Percentiles rank a stretch among this genome's conserved stretches.
These are phyloP conservation scores for Claviceps capensis DNA, from an alignment of 2,329 filamentous ascomycete genomes.

Conservation along the genomic window DNA sequence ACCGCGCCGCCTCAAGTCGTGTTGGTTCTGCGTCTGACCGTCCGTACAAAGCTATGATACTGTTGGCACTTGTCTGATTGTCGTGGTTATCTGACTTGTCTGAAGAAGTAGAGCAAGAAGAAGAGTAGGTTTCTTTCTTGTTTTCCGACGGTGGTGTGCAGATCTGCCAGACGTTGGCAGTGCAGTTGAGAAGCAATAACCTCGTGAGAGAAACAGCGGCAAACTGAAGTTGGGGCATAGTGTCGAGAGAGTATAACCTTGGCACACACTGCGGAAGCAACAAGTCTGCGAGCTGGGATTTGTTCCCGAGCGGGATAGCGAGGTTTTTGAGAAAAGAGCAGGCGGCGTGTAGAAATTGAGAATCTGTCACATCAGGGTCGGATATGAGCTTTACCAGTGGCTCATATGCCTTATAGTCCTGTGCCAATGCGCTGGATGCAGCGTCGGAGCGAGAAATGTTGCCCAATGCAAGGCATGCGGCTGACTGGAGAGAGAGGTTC, in stretches of 20 bases:
- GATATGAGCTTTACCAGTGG: constrained; percentile 33
- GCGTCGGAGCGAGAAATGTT: constrained; percentile 48
- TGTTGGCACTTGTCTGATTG: constrained; percentile 19
- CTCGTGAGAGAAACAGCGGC: constrained; percentile 43
- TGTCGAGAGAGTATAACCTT: constrained; percentile 38
- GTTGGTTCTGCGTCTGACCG: constrained; percentile 34
- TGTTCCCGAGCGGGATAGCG: constrained; percentile 43
- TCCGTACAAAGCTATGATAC: constrained; percentile 23
- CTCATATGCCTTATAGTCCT: constrained; percentile 24
- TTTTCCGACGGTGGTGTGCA: constrained; percentile 24
- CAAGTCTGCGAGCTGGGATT: constrained; percentile 33
- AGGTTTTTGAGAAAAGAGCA: constrained; percentile 53
- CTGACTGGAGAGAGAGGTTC: constrained; percentile 32
- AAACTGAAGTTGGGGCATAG: constrained; percentile 43
- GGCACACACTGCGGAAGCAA: constrained; percentile 34
- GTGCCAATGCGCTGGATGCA: constrained; percentile 35
- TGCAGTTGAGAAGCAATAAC: constrained; percentile 39
- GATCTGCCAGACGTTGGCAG: constrained; percentile 36
- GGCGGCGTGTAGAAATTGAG: constrained; percentile 41
- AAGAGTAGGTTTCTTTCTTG: not conserved
- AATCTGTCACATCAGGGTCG: constrained; percentile 24
- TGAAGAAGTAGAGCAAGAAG: constrained; percentile 8
- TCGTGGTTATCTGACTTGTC: constrained; percentile 7
- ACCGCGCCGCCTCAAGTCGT: constrained; percentile 44
- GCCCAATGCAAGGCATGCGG: constrained; percentile 46